Evolutionary conservation across 305 asterid species (phyloP), one percentile per base, ranked within the genome.

Genomic region (Rubia peregrina): DNA sequence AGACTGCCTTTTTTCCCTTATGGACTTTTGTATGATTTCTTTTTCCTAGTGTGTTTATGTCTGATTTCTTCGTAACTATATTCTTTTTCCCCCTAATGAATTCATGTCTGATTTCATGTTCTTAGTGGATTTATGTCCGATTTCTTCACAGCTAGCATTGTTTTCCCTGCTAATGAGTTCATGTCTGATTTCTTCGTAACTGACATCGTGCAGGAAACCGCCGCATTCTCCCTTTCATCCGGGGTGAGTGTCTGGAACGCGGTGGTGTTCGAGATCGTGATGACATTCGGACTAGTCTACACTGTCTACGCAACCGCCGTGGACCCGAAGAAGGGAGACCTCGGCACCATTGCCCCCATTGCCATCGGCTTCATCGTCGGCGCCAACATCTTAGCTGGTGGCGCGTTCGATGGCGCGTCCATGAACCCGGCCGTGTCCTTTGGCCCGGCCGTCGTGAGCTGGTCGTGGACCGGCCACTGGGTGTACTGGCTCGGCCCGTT

Each of bases 311-410:
- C 79, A 5, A 77, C 85, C 9, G 85, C 85, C 0, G 76, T 81
- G 48, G 85, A 81, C 55, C 85, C 85, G 33, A 81, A 81, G 79
- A 81, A 67, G 79, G 85, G 85, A 16, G 73, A 79, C 63, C 44
- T 81, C 21, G 85, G 85, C 41, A 77, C 72, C 66, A 77, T 80
- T 51, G 84, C 84, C 5, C 84, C 84, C 71, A 71, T 80, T 65
- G 85, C 85, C 4, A 81, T 81, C 43, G 85, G 85, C 62, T 81
- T 81, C 74, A 81, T 81, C 11, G 85, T 81, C 42, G 85, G 85
- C 48, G 85, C 85, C 24, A 81, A 81, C 60, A 81, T 81, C 71
- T 75, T 81, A 71, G 85, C 63, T 44, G 85, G 85, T 38, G 85
- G 85, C 40, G 85, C 85, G 10, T 81, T 81, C 46, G 78, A 73